Evolutionary conservation across 75 land plant species (phyloP).

Genomic region (Pseudotsuga menziesii): DNA sequence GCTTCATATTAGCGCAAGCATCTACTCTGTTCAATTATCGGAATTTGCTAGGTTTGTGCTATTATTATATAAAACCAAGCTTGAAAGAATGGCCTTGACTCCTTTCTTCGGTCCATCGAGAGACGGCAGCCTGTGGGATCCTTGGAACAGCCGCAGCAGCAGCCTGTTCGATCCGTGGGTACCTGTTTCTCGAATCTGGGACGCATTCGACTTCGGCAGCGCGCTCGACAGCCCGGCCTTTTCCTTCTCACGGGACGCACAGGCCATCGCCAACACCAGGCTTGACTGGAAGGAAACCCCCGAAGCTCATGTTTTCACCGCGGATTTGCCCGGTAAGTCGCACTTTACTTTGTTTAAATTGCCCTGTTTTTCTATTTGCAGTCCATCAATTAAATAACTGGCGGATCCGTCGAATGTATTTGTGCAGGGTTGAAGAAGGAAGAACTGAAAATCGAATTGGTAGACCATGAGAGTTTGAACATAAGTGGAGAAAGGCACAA

Average conservation of each 20-base stretch:
- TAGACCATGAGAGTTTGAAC: constrained; percentile 10
- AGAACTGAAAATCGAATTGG: constrained; percentile 32
- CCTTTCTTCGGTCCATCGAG: neutral
- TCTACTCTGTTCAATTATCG: too few species aligned
- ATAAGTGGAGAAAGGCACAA: constrained; percentile 13
- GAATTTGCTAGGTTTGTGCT: too few species aligned
- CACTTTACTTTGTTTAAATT: neutral
- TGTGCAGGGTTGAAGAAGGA: constrained; percentile 16
- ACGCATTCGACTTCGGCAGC: neutral
- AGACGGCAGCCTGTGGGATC: neutral
- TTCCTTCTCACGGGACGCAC: constrained; percentile 11
- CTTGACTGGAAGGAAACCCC: constrained; percentile 61
- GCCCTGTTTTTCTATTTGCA: neutral
- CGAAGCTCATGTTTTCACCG: constrained; percentile 41
- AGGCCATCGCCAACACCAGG: constrained; percentile 29
- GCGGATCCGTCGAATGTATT: neutral
- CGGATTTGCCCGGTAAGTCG: constrained; percentile 40
- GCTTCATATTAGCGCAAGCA: too few species aligned
- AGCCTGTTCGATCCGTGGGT: neutral
- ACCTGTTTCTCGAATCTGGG: neutral
- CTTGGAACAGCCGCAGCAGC: neutral
- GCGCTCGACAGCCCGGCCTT: neutral
- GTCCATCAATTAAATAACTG: too few species aligned
- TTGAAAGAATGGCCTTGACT: neutral
- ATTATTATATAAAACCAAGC: too few species aligned